phyloP scores from a whole-genome alignment of 139 green algal species.

The Chlorella sp. region DNA sequence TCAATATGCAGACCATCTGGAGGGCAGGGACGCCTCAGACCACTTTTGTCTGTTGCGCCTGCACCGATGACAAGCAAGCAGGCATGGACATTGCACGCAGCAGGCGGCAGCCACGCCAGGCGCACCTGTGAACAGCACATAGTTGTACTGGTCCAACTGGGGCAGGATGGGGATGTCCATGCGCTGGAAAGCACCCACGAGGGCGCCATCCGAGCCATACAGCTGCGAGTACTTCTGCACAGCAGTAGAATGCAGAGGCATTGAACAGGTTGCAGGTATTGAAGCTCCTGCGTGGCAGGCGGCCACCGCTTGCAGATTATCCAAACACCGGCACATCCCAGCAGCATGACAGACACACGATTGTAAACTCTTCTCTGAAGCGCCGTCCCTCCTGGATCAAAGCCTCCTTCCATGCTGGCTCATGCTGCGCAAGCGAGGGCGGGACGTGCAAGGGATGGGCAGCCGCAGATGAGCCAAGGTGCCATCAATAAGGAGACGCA shows the following conservation, averaged over 20 bases:
- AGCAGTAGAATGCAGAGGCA: neutral
- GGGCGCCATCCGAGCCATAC: constrained; percentile 10
- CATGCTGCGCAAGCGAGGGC: neutral
- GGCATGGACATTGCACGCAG: too few species aligned
- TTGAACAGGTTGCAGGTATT: too few species aligned
- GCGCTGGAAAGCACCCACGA: constrained; percentile 27
- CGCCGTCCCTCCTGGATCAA: constrained; percentile 1
- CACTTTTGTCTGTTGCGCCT: too few species aligned
- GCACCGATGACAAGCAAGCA: too few species aligned
- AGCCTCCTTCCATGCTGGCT: constrained; percentile 11
- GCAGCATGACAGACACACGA: neutral
- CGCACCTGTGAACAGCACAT: constrained; percentile 27
- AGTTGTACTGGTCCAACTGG: constrained; percentile 28
- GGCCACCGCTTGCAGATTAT: too few species aligned
- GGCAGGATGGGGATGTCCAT: constrained; percentile 36
- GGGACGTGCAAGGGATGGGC: too few species aligned
- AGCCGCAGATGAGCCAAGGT: neutral
- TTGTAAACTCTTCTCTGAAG: neutral
- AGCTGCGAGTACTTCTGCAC: constrained; percentile 10
- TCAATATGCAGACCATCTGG: too few species aligned
- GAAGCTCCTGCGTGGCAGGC: too few species aligned
- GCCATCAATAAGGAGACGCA: too few species aligned
- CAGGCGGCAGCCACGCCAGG: neutral
- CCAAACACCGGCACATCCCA: too few species aligned
- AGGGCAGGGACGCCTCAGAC: too few species aligned